These are phyloP conservation scores for Apostasia ramifera DNA, from an alignment of 106 monocot genomes.

Conservation along the genomic window DNA sequence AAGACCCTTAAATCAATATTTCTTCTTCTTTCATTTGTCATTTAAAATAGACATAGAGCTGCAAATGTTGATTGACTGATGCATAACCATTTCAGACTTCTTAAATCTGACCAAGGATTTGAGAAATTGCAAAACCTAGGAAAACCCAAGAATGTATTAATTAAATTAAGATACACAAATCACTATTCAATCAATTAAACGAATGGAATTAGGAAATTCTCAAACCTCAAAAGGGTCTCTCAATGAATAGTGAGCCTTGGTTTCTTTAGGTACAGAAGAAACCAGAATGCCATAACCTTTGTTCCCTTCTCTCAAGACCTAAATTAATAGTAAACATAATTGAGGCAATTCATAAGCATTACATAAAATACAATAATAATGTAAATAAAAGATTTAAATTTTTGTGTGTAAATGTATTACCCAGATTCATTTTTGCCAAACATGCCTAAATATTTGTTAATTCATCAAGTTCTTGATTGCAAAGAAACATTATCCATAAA, in stretches of 20 bases:
- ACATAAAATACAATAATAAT: too few species aligned
- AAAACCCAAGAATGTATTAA: neutral
- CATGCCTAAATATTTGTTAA: too few species aligned
- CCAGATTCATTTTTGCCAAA: too few species aligned
- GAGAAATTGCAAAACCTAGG: constrained; percentile 74
- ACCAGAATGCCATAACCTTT: constrained; percentile 75
- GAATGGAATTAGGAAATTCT: neutral
- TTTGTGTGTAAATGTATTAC: too few species aligned
- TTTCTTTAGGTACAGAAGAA: constrained; percentile 68
- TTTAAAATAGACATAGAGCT: too few species aligned
- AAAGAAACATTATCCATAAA: too few species aligned
- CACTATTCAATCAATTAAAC: neutral
- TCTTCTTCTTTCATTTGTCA: too few species aligned
- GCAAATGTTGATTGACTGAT: too few species aligned
- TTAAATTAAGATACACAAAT: neutral
- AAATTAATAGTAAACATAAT: neutral
- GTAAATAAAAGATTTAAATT: too few species aligned
- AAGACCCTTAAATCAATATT: too few species aligned
- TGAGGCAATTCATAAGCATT: neutral
- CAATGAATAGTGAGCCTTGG: constrained; percentile 64
- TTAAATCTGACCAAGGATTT: constrained; percentile 66
- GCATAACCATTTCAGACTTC: constrained; percentile 8
- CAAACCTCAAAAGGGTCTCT: constrained; percentile 75
- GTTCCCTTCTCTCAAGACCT: constrained; percentile 50
- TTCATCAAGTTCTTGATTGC: too few species aligned